Evolutionary conservation across 345 rosid species (phyloP), one percentile per base, ranked within the genome.

Genomic region (Firmiana major): DNA sequence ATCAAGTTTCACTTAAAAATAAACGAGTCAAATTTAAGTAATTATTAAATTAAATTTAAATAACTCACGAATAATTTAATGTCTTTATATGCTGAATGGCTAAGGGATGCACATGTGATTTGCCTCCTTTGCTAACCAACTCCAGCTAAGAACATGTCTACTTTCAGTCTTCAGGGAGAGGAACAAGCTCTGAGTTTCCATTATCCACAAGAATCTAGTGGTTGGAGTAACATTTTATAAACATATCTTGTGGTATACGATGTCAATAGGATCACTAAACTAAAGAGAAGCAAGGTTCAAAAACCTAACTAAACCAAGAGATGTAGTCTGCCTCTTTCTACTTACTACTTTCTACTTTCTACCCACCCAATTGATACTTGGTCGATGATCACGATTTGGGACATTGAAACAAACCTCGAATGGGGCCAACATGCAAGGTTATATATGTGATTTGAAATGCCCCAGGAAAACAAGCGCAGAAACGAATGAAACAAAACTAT

Each of bases 131-230:
- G 64, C 40, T 36, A 68, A 21, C 38, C 16, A 62, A 13, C 48
- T 36, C 31, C 66, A 24, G 54, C 54, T 36, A 79, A 75, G 67
- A 43, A 60, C 69, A 57, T 40, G 51, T 24, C 46, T 26, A 57
- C 26, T 38, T 38, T n/a, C 28, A n/a, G 8, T 19, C n/a, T 19
- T 55, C 4, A 19, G 26, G 11, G n/a, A 1, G 45, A 22, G 54
- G 51, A 67, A 45, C 11, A 45, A 24, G 34, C 1, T 11, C n/a
- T 43, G n/a, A n/a, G 26, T 67, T 67, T 6, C n/a, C 54, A 24
- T 67, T 43, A 21, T 67, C 21, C 72, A 45, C 54, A 67, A 43
- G 43, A 21, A 22, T 42, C 71, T 67, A 42, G 11, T 21, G 0
- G 31, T 66, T 21, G 51, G n/a, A 45, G 11, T 2, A 7, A 45